phyloP scores from a whole-genome alignment of 345 rosid genomes.

The Euphorbia peplus region DNA sequence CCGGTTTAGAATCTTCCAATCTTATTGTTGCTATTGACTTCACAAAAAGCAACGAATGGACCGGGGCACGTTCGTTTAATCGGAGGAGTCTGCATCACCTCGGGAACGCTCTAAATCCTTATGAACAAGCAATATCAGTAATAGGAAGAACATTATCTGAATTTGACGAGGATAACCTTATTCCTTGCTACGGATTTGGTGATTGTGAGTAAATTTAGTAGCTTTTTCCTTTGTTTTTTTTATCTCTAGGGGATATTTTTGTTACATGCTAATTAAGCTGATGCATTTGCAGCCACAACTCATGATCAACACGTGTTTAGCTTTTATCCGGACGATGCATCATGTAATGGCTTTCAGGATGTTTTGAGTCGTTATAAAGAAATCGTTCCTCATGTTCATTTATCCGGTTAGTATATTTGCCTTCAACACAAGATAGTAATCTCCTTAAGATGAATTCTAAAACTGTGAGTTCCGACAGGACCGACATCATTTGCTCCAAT shows the following conservation, averaged over 20 bases:
- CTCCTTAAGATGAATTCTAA: too few relatives aligned
- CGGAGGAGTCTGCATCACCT: constrained; percentile 24
- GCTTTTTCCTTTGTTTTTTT: not conserved
- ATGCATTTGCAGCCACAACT: constrained; percentile 19
- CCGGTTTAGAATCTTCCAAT: constrained; percentile 32
- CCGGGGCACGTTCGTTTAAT: constrained; percentile 18
- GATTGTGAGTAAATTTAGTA: constrained; percentile 12
- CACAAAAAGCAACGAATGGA: constrained; percentile 33
- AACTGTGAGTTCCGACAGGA: constrained; percentile 9
- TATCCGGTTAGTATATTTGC: constrained; percentile 22
- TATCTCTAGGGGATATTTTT: too few relatives aligned
- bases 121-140: constrained; percentile 30
- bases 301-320: constrained; percentile 30
- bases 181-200: constrained; percentile 33
- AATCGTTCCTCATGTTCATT: constrained; percentile 16
- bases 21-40: constrained; percentile 29
- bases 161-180: constrained; percentile 27
- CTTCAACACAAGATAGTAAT: too few relatives aligned
- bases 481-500: constrained; percentile 31
- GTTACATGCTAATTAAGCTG: too few relatives aligned
- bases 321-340: constrained; percentile 20
- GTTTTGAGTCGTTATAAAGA: constrained; percentile 25
- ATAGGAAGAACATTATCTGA: constrained; percentile 22
- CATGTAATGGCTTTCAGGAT: constrained; percentile 26
- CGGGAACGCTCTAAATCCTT: constrained; percentile 19